phyloP scores from a whole-genome alignment of 129 eudicot species.

The Helianthus annuus region HanXRQr2.0-SUNRISE NC_035433.2:17130561-17131060 shows the following conservation, averaged over 20 bases:
- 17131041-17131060: constrained; percentile 55
- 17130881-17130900: constrained; percentile 89
- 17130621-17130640: constrained; percentile 67
- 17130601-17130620: constrained; percentile 36
- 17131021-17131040: constrained; percentile 84
- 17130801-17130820: constrained; percentile 16
- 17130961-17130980: constrained; percentile 36
- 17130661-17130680: constrained; percentile 34
- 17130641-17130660: constrained; percentile 45
- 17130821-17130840: constrained; percentile 56
- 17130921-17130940: constrained; percentile 85
- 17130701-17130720: constrained; percentile 2
- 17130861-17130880: constrained; percentile 84
- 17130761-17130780: constrained; percentile 20
- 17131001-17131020: constrained; percentile 51
- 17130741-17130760: constrained; percentile 17
- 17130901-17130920: constrained; percentile 75
- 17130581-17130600: neutral
- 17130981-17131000: constrained; percentile 68
- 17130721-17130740: constrained; percentile 35
- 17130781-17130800: constrained; percentile 10
- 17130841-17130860: constrained; percentile 51
- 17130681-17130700: constrained; percentile 21
- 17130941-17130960: constrained; percentile 95
- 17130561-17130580: neutral